Evolutionary conservation across 306 rosid species (phyloP), one percentile per base, ranked within the genome.

Genomic region (Abrus precatorius): DNA sequence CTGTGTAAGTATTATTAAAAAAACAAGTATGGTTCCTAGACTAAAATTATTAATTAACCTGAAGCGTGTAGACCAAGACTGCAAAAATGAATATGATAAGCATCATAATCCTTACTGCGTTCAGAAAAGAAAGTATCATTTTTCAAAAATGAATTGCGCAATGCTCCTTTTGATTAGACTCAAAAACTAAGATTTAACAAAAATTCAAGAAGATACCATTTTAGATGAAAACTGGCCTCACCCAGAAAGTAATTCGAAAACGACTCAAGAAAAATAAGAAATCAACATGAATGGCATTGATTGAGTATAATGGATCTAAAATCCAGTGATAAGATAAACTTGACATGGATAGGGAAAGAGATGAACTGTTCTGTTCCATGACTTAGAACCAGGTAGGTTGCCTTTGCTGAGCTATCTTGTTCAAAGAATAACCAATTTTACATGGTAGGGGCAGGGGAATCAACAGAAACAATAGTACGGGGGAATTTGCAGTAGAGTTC

Each of bases 361-460:
- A 56, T 28, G 32, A 57, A 75, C 57, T 33, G 48, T 33, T 32
- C 60, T 12, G 30, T 73, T 56, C 13, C 34, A 20, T 47, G 57
- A 20, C 8, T 11, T 59, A 57, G 57, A 57, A 56, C 47, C 47
- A 60, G 14, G 28, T 13, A 74, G 69, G 40, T 41, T 56, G 3
- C 49, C 40, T 41, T 72, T 38, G 52, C 10, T 34, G 48, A 10
- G 41, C 27, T 30, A 54, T 53, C 47, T 54, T 49, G 43, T 29
- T 57, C 56, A 30, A 29, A 13, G 45, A 29, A 13, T 20, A 60
- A 45, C 49, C 65, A 66, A 29, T 5, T n/a, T n/a, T 45, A 48
- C 62, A 75, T 33, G 2, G 61, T 75, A 14, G 59, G 12, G 30
- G 75, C 54, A 44, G 60, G 30, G 76, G 76, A 68, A 68, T 32